phyloP scores from a whole-genome alignment of 2,329 filamentous ascomycete genomes.

The Penicillium corylophilum region DNA sequence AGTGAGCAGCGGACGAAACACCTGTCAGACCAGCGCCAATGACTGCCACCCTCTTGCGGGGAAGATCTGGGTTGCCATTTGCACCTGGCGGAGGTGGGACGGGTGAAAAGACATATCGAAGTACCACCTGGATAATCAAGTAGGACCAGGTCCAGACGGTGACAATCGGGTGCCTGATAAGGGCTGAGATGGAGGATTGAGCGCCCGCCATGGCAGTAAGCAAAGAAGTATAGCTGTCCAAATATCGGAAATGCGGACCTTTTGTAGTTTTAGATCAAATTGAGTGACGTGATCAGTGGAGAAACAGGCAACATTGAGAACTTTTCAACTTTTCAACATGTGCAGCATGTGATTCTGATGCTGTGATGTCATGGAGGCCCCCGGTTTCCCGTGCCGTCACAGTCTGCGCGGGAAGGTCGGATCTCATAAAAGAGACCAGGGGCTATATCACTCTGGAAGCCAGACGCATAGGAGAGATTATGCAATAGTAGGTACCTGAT shows the following conservation, averaged over 20 bases:
- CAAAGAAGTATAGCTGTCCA: neutral
- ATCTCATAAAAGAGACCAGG: too few species aligned
- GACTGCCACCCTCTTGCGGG: constrained; percentile 61
- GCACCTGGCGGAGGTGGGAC: constrained; percentile 60
- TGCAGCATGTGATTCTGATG: constrained; percentile 10
- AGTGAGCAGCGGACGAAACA: constrained; percentile 77
- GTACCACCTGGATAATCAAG: constrained; percentile 28
- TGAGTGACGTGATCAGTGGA: constrained; percentile 11
- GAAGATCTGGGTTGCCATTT: constrained; percentile 50
- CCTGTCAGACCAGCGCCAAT: constrained; percentile 72
- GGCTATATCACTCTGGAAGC: too few species aligned
- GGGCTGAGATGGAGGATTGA: constrained; percentile 18
- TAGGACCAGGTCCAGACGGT: constrained; percentile 32
- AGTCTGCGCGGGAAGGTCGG: too few species aligned
- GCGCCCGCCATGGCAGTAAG: constrained; percentile 11
- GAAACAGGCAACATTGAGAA: neutral
- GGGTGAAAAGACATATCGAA: constrained; percentile 62
- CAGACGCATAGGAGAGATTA: too few species aligned
- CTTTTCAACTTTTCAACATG: neutral
- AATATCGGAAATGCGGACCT: neutral
- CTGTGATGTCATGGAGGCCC: neutral
- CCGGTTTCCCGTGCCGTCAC: neutral
- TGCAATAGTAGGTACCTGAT: too few species aligned
- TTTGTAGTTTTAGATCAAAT: neutral
- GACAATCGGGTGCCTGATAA: constrained; percentile 32